Percentiles rank a stretch among this genome's conserved stretches.
Evolutionary conservation across 1,139 yeast species (phyloP).

Genomic region (Lodderomyces beijingensis): DNA sequence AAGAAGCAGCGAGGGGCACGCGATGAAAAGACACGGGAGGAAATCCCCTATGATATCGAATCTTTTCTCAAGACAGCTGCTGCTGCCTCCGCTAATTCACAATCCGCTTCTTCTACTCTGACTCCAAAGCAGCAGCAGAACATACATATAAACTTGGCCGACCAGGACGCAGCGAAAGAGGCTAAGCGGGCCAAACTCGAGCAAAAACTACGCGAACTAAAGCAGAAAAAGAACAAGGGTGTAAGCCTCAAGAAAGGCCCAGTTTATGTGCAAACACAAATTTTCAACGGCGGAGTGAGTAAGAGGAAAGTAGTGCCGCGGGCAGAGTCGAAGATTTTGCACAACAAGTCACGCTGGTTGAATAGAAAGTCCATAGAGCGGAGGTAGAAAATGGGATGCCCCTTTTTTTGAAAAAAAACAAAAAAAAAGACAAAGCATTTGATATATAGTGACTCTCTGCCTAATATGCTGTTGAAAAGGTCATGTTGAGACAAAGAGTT

Average conservation of each 20-base stretch:
- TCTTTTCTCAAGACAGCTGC: conserved; percentile 25
- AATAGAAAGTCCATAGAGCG: conserved; percentile 49
- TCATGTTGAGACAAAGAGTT: too few species aligned
- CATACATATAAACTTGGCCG: conserved; percentile 38
- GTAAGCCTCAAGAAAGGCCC: conserved; percentile 51
- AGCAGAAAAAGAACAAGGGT: conserved; percentile 36
- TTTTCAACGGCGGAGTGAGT: conserved; percentile 11
- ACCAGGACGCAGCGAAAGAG: conserved; percentile 12
- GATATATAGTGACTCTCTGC: too few species aligned
- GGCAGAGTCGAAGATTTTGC: conserved; percentile 38
- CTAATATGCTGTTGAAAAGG: too few species aligned
- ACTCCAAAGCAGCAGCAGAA: conserved; percentile 12
- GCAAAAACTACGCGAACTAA: conserved; percentile 21
- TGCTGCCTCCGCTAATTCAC: too few species aligned
- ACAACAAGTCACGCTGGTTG: conserved; percentile 55
- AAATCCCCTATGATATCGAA: conserved; percentile 44
- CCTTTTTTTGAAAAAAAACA: background rate
- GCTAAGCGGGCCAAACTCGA: conserved; percentile 14
- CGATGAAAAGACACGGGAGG: conserved; percentile 38
- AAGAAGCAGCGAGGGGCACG: conserved; percentile 11
- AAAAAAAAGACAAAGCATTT: too few species aligned
- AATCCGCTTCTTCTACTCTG: too few species aligned
- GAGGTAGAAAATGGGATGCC: conserved; percentile 16
- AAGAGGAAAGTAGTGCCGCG: conserved; percentile 40
- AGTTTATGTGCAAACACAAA: conserved; percentile 47